Percentiles rank a stretch among this genome's conserved stretches.
Evolutionary conservation across 2,329 filamentous ascomycete genomes (phyloP).

Genomic region (Claviceps capensis): DNA sequence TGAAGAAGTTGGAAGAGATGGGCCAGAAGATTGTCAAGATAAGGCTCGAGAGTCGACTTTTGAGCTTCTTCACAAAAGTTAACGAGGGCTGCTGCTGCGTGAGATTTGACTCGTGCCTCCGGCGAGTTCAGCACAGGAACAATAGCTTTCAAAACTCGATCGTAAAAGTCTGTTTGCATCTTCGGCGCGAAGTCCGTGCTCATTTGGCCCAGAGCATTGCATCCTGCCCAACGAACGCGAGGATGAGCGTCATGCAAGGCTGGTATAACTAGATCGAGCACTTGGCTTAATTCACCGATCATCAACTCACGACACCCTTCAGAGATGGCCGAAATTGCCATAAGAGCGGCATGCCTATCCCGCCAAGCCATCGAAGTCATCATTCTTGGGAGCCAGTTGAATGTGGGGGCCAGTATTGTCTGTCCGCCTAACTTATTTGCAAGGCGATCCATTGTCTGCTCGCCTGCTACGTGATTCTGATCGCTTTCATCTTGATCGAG

Average conservation of each 20-base stretch:
- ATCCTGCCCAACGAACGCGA: conserved; percentile 91
- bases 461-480: conserved; percentile 90
- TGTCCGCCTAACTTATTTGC: conserved; percentile 95
- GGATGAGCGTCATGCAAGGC: conserved; percentile 81
- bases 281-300: conserved; percentile 86
- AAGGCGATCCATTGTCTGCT: conserved; percentile 95
- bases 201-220: conserved; percentile 98
- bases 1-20: conserved; percentile 79
- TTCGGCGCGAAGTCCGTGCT: conserved; percentile 96
- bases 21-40: conserved; percentile 74
- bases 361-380: conserved; percentile 91
- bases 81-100: conserved; percentile 92
- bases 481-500: conserved; percentile 94
- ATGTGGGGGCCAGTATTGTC: conserved; percentile 83
- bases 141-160: conserved; percentile 74
- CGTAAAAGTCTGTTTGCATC: conserved; percentile 94
- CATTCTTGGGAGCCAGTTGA: conserved; percentile 95
- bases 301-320: conserved; percentile 94
- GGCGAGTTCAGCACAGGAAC: conserved; percentile 83
- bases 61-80: conserved; percentile 99
- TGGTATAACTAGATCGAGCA: conserved; percentile 87
- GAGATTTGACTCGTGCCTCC: conserved; percentile 88
- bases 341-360: conserved; percentile 88
- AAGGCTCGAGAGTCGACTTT: conserved; percentile 80
- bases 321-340: conserved; percentile 97